Conservation (phyloP, 2,329 filamentous ascomycete species). For the Fusarium sublunatum region DNA sequence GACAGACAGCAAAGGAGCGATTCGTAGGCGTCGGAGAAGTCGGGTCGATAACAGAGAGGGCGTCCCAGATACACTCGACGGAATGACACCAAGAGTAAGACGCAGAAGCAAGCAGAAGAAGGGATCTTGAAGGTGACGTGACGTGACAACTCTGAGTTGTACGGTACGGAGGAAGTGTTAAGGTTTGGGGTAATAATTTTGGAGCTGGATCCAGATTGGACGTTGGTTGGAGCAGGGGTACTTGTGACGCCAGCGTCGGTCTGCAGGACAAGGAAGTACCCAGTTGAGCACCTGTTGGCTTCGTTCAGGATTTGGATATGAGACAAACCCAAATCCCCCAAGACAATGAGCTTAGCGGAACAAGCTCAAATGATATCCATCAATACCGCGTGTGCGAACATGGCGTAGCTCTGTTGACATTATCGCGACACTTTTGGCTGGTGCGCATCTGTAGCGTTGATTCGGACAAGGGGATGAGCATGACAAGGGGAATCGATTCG, state of each 20-base stretch:
- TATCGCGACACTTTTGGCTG: slow-evolving; percentile 3
- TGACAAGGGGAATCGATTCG: slow-evolving; percentile 29
- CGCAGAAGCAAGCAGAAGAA: slow-evolving; percentile 18
- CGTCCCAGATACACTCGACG: neutral
- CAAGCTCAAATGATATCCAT: neutral
- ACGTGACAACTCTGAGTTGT: slow-evolving; percentile 37
- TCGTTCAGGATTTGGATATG: too few relatives aligned
- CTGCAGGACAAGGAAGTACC: slow-evolving; percentile 22
- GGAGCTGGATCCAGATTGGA: slow-evolving; percentile 36
- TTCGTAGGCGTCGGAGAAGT: slow-evolving; percentile 15
- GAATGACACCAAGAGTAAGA: slow-evolving; percentile 19
- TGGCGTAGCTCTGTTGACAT: neutral
- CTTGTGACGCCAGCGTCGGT: slow-evolving; percentile 21
- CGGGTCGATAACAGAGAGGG: neutral
- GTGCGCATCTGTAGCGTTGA: slow-evolving; percentile 2
- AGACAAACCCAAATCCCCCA: neutral
- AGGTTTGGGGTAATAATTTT: slow-evolving; percentile 42
- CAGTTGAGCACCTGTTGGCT: slow-evolving; percentile 3
- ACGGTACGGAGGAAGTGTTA: slow-evolving; percentile 36
- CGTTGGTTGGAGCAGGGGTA: slow-evolving; percentile 22
- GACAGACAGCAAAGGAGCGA: neutral
- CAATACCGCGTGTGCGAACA: neutral
- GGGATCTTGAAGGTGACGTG: slow-evolving; percentile 22
- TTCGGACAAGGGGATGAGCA: slow-evolving; percentile 27
- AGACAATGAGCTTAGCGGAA: neutral